A percentile compares a stretch with the other conserved stretches of the same genome.
phyloP scores from a whole-genome alignment of 495 filamentous ascomycete species.

The Aspergillus steynii region DNA sequence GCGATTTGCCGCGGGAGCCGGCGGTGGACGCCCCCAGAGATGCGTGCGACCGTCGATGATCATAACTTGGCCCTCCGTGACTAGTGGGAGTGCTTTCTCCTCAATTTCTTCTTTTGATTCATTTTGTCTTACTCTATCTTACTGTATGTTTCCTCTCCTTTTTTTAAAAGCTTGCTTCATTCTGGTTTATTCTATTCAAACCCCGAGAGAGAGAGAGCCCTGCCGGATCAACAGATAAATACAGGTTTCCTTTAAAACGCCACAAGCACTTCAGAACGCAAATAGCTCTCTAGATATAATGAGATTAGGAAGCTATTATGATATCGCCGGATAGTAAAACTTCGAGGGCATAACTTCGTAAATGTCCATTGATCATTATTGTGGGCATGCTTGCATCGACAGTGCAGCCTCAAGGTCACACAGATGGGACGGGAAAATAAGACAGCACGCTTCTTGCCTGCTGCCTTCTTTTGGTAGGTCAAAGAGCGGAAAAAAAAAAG shows the following conservation, averaged over 20 bases:
- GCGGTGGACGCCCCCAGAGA: neutral
- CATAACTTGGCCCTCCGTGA: neutral
- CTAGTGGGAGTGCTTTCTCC: neutral
- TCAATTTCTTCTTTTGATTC: neutral
- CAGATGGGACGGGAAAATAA: neutral
- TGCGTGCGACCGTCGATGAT: neutral
- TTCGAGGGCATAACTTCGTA: constrained; percentile 12
- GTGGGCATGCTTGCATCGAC: neutral
- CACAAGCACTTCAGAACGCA: neutral
- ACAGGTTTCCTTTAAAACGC: neutral
- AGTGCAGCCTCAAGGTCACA: too few species aligned
- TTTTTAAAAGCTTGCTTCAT: neutral
- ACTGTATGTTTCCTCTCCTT: neutral
- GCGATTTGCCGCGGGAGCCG: neutral
- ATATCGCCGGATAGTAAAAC: neutral
- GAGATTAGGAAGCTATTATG: neutral
- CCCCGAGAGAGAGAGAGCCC: neutral
- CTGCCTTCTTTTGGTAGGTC: too few species aligned
- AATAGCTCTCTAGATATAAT: neutral
- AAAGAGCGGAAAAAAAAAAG: neutral
- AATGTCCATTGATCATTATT: constrained; percentile 4
- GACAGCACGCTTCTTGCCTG: neutral
- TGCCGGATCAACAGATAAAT: neutral
- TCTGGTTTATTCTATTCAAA: neutral
- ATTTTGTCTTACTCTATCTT: constrained; percentile 1